Evolutionary conservation across 495 filamentous ascomycete genomes (phyloP), one percentile per base, ranked within the genome.

Genomic region (Staphylotrichum longicolle): DNA sequence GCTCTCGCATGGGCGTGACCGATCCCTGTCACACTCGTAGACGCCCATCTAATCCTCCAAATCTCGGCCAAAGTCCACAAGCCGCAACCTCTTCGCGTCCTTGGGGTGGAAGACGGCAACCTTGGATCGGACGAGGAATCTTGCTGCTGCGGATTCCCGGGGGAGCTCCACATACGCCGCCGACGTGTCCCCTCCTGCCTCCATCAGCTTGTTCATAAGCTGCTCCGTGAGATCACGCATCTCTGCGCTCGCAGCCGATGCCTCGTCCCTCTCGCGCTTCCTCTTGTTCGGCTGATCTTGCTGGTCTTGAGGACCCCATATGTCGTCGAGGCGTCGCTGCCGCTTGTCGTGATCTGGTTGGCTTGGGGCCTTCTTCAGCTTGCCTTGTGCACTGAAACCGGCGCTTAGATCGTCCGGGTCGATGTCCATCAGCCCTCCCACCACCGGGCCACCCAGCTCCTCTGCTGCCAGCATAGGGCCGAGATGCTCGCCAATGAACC

Each of bases 91-190:
- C 55, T 80, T 82, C 0, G 92, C 89, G 75, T 96, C 91, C 60
- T 83, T 85, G 2, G 92, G 90, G 74, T 96, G 89, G 62, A 94
- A 94, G 64, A 91, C 86, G 27, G 92, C 92, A 39, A 93, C 86
- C 68, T 89, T 93, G 30, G 88, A 88, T 63, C 89, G 80, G 27
- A 96, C 88, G 9, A 96, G 78, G 69, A 96, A 96, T 61, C 91
- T 82, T 1, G 87, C 88, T 33, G 87, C 85, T 10, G 91, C 90
- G n/a, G 88, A 88, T 63, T 96, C 92, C 60, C 82, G 79, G n/a
- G 80, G 67, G 9, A 96, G 72, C 45, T 79, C 75, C 41, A 93
- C 80, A 76, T 95, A 96, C 1, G 81, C 82, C 15, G 79, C 79
- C 14, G 80, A 74, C 44, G 76, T 82, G 56, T 77, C 75, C 12